Evolutionary conservation across 495 filamentous ascomycete species (phyloP).

Genomic region (Xylaria palmicola): DNA sequence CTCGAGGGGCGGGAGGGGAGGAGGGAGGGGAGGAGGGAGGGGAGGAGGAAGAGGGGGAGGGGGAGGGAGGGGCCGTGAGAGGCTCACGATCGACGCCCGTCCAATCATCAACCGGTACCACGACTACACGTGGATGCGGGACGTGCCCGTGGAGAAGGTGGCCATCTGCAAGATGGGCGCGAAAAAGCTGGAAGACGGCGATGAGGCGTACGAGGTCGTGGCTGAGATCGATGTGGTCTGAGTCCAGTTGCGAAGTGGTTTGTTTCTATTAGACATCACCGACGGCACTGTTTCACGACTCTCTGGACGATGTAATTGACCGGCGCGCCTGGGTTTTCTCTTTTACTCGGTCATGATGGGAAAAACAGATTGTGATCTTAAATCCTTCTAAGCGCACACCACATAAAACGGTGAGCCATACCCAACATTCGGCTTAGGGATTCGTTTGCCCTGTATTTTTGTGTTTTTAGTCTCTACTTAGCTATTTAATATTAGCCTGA

Average conservation of each 20-base stretch:
- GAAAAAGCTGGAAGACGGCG: constrained; percentile 52
- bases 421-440: too few species aligned
- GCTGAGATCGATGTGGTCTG: constrained; percentile 43
- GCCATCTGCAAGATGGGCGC: constrained; percentile 80
- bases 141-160: constrained; percentile 60
- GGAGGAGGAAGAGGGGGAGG: constrained; percentile 36
- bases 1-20: constrained; percentile 35
- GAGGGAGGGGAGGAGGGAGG: constrained; percentile 35
- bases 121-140: constrained; percentile 60
- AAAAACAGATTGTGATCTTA: too few species aligned
- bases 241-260: neutral
- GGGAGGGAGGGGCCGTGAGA: constrained; percentile 35
- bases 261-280: too few species aligned
- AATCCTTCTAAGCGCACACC: too few species aligned
- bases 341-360: too few species aligned
- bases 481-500: too few species aligned
- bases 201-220: constrained; percentile 51
- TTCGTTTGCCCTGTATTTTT: too few species aligned
- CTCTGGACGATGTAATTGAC: neutral
- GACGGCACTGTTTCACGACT: neutral
- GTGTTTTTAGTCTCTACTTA: too few species aligned
- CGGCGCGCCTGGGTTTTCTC: neutral
- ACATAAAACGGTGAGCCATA: too few species aligned
- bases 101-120: constrained; percentile 51
- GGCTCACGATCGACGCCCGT: constrained; percentile 52